Evolutionary conservation across 495 filamentous ascomycete genomes (phyloP).

Genomic region (Hyaloscypha variabilis): DNA sequence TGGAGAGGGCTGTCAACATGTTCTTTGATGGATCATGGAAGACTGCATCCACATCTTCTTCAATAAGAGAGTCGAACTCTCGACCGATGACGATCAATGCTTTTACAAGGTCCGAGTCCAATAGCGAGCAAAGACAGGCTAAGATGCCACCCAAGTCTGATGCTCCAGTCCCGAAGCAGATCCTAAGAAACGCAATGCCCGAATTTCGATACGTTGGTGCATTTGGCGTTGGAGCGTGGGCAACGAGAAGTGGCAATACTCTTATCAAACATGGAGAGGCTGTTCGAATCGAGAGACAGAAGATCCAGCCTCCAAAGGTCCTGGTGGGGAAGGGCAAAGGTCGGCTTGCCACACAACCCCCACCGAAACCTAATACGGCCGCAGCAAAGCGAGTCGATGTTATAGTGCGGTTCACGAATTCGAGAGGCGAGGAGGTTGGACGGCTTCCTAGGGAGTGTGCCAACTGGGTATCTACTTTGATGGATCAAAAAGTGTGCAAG

Average conservation of each 20-base stretch:
- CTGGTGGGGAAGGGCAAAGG: slow-evolving; percentile 52
- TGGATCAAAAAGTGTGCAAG: slow-evolving; percentile 87
- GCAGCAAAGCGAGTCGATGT: slow-evolving; percentile 69
- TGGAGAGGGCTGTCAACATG: slow-evolving; percentile 76
- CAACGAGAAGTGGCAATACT: slow-evolving; percentile 78
- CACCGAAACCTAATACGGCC: slow-evolving; percentile 42
- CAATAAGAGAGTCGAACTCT: slow-evolving; percentile 6
- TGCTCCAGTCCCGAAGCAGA: slow-evolving; percentile 22
- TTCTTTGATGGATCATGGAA: slow-evolving; percentile 96
- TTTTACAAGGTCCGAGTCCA: slow-evolving; percentile 23
- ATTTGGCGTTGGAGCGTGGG: slow-evolving; percentile 90
- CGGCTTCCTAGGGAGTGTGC: slow-evolving; percentile 87
- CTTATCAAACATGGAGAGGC: slow-evolving; percentile 76
- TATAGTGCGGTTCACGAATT: slow-evolving; percentile 90
- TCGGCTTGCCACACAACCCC: slow-evolving; percentile 40
- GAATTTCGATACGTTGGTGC: slow-evolving; percentile 80
- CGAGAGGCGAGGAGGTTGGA: slow-evolving; percentile 79
- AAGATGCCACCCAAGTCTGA: slow-evolving; percentile 19
- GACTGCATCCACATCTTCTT: slow-evolving; percentile 8
- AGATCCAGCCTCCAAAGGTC: slow-evolving; percentile 54
- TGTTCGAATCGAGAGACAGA: slow-evolving; percentile 85
- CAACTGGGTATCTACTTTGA: slow-evolving; percentile 90
- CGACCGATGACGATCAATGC: slow-evolving; percentile 25
- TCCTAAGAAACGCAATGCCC: slow-evolving; percentile 48
- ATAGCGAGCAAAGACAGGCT: slow-evolving; percentile 19